Base-by-base conservation (phyloP, 2,329 filamentous ascomycete species). In the Pezicula neosporulosa region DNA sequence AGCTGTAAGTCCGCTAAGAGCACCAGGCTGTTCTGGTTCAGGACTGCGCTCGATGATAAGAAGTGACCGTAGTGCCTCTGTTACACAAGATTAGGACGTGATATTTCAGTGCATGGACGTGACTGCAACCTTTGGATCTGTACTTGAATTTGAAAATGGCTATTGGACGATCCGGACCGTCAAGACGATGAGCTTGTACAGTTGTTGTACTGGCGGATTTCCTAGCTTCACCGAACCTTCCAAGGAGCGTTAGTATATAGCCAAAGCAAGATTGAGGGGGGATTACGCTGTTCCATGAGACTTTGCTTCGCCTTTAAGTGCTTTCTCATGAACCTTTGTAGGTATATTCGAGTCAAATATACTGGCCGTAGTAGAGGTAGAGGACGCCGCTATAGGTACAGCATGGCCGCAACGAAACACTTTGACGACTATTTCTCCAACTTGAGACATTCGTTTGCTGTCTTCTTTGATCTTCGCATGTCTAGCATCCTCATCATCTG, bases 241-340 rank as follows among this genome's bases (percentile, higher is more conserved):
- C 18, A 24, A 44, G 12, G n/a, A 24, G n/a, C 10, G 8, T 15
- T 27, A 37, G 6, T 7, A 15, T 19, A 24, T 35, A n/a, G 6
- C 9, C 19, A 45, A n/a, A 16, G 12, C 24, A 19, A n/a, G 24
- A 27, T 13, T 3, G 10, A 6, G 9, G 9, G 21, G 2, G 4
- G 50, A 51, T 47, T 21, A 63, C 60, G 33, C 18, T 16, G 51
- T 55, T 15, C 54, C 47, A 42, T 61, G 58, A 18, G 45, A 53
- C 19, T 58, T 57, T 5, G 54, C 51, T 5, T 56, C 49, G 7
- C 52, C 51, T 9, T 58, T 60, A 12, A 61, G 21, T n/a, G 58
- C 54, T 21, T 47, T 58, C 39, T 62, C 58, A 1, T 54, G 56
- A 4, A 60, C 51, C 1, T 42, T 39, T 24, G 24, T 24, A 24